phyloP scores from a whole-genome alignment of 2,329 filamentous ascomycete genomes.

The Pseudocercospora musae region DNA sequence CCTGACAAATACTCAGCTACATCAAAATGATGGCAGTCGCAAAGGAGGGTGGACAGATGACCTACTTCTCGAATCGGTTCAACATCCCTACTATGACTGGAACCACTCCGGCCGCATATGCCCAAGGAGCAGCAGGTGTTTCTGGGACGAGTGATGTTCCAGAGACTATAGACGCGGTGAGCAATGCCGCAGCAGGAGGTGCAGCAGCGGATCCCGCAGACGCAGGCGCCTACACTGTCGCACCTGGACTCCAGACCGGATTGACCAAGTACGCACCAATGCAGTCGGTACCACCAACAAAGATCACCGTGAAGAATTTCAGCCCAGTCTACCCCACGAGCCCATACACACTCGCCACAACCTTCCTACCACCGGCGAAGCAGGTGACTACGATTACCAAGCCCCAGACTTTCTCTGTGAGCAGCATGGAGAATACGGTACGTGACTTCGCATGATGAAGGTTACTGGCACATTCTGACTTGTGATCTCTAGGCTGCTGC shows the following conservation, averaged over 20 bases:
- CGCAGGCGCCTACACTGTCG: slow-evolving; percentile 36
- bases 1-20: slow-evolving; percentile 45
- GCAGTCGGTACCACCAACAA: slow-evolving; percentile 57
- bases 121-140: slow-evolving; percentile 35
- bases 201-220: slow-evolving; percentile 20
- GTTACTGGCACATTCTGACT: slow-evolving; percentile 6
- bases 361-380: slow-evolving; percentile 45
- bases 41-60: slow-evolving; percentile 53
- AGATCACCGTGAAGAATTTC: slow-evolving; percentile 53
- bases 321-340: slow-evolving; percentile 56
- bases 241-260: slow-evolving; percentile 57
- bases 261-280: slow-evolving; percentile 60
- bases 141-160: slow-evolving; percentile 39
- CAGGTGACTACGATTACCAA: slow-evolving; percentile 53
- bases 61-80: slow-evolving; percentile 62
- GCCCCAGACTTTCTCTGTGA: slow-evolving; percentile 49
- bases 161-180: slow-evolving; percentile 34
- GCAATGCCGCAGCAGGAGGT: slow-evolving; percentile 22
- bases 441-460: slow-evolving; percentile 29
- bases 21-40: slow-evolving; percentile 57
- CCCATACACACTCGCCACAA: slow-evolving; percentile 50
- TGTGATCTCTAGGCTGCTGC: slow-evolving; percentile 49
- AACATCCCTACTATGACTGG: slow-evolving; percentile 64
- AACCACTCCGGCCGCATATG: slow-evolving; percentile 47
- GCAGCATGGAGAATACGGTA: slow-evolving; percentile 59